Conservation (phyloP, 2,329 filamentous ascomycete genomes). For the Calonectria pauciramosa region DNA sequence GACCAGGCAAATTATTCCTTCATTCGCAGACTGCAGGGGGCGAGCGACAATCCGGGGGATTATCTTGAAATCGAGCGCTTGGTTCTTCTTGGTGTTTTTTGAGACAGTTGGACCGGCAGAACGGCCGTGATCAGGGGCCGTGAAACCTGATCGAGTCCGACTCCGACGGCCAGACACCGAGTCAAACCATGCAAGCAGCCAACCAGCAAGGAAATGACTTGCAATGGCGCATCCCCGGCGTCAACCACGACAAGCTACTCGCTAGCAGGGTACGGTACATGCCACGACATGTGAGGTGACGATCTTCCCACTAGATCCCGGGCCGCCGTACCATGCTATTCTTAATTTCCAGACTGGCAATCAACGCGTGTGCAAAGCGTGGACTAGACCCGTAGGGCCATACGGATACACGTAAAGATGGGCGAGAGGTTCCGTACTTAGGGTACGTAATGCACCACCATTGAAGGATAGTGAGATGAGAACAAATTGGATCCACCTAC, state of each 20-base stretch:
- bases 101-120: not conserved
- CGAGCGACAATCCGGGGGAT: not conserved
- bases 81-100: not conserved
- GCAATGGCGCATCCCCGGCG: not conserved
- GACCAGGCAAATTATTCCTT: not conserved
- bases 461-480: not conserved
- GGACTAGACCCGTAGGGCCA: constrained; percentile 6
- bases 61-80: not conserved
- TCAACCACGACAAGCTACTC: not conserved
- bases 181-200: not conserved
- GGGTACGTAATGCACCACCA: not conserved
- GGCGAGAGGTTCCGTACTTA: not conserved
- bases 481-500: not conserved
- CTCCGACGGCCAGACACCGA: not conserved
- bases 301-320: constrained; percentile 13
- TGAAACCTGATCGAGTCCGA: not conserved
- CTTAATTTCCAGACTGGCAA: constrained; percentile 4
- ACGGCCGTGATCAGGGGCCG: not conserved
- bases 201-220: not conserved
- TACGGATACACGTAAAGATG: constrained; percentile 9
- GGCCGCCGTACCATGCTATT: constrained; percentile 10
- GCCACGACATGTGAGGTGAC: constrained; percentile 2
- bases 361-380: constrained; percentile 6
- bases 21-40: not conserved
- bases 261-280: constrained; percentile 6